Conservation (phyloP, 352 stramenopile species). For the Pythium aphanidermatum region DNA sequence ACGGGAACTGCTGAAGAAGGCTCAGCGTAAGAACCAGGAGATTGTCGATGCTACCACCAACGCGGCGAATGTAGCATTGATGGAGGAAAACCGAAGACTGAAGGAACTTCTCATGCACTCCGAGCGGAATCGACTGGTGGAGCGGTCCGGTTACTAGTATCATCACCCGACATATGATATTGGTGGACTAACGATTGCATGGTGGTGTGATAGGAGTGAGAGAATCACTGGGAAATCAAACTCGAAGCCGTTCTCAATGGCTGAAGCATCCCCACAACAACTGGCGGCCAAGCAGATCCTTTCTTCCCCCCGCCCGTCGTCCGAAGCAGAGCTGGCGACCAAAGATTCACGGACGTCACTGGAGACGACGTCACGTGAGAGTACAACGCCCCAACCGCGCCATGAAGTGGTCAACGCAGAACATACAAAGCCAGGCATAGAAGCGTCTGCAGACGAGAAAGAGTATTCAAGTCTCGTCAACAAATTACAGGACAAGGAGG, state of each 20-base stretch:
- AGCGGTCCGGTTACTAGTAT: too few species aligned
- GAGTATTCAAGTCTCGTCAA: conserved; percentile 30
- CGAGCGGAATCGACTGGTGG: conserved; percentile 33
- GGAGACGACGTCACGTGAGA: too few species aligned
- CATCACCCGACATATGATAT: too few species aligned
- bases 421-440: too few species aligned
- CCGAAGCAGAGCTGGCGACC: conserved; percentile 7
- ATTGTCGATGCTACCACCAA: conserved; percentile 14
- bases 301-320: conserved; percentile 6
- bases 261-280: conserved; percentile 4
- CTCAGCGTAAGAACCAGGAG: conserved; percentile 27
- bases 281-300: conserved; percentile 14
- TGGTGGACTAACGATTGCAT: too few species aligned
- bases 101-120: conserved; percentile 56
- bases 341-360: too few species aligned
- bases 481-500: conserved; percentile 52
- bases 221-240: neutral
- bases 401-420: too few species aligned
- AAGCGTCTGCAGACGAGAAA: too few species aligned
- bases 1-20: conserved; percentile 41
- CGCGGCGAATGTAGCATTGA: conserved; percentile 36
- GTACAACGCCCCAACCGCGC: too few species aligned
- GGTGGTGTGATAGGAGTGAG: too few species aligned
- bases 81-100: conserved; percentile 57
- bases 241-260: neutral